These are phyloP conservation scores for Teratosphaeriaceae sp. DNA, from an alignment of 2,329 filamentous ascomycete species.

Conservation along the genomic window DNA sequence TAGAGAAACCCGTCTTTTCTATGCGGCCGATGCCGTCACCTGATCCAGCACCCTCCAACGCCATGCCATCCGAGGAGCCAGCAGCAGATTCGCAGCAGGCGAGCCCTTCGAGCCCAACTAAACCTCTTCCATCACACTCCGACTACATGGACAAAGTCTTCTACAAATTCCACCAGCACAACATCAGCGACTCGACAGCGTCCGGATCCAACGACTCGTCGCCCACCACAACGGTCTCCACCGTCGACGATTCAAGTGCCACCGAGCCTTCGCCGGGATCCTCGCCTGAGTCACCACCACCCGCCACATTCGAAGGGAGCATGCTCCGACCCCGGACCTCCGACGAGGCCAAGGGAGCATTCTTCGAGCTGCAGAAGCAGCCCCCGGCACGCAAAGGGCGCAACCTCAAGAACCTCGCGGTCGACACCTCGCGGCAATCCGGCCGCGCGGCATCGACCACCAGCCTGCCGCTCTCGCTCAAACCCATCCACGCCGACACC, in stretches of 20 bases:
- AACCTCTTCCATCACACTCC: slow-evolving; percentile 9
- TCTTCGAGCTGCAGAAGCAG: slow-evolving; percentile 44
- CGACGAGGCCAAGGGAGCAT: slow-evolving; percentile 48
- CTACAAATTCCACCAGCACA: slow-evolving; percentile 54
- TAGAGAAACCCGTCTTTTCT: slow-evolving; percentile 14
- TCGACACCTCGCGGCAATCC: slow-evolving; percentile 54
- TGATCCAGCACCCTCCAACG: slow-evolving; percentile 16
- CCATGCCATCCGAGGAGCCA: slow-evolving; percentile 20
- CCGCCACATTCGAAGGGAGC: slow-evolving; percentile 61
- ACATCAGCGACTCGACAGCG: slow-evolving; percentile 69
- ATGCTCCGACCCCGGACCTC: slow-evolving; percentile 41
- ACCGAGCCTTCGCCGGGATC: slow-evolving; percentile 88
- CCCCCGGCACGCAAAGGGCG: slow-evolving; percentile 58
- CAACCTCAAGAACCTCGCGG: slow-evolving; percentile 78
- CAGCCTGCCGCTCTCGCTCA: slow-evolving; percentile 49
- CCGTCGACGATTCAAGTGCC: slow-evolving; percentile 81
- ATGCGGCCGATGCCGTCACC: slow-evolving; percentile 13
- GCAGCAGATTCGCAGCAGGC: slow-evolving; percentile 16
- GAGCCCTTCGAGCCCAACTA: slow-evolving; percentile 7
- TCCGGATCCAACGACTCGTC: slow-evolving; percentile 89
- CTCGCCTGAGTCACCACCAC: slow-evolving; percentile 79
- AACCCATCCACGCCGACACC: slow-evolving; percentile 41
- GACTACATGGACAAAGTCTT: slow-evolving; percentile 21
- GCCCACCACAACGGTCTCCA: slow-evolving; percentile 88
- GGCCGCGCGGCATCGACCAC: slow-evolving; percentile 43